Conservation (phyloP, 192 early-diverging fungal genomes). For the Obelidium mucronatum region DNA sequence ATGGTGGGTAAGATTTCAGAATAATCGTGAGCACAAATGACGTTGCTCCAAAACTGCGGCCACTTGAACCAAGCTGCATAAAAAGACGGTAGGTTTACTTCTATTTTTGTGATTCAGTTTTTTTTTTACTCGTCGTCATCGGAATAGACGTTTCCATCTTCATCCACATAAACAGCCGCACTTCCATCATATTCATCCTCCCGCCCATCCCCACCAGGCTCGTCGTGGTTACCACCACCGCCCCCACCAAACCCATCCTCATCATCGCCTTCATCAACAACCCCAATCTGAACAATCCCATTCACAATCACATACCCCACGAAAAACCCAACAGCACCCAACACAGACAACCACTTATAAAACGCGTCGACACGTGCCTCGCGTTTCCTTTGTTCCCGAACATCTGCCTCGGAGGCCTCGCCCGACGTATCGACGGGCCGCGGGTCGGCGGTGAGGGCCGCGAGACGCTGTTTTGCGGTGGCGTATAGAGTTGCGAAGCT, state of each 20-base stretch:
- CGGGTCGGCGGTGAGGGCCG: background rate
- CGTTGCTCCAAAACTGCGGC: too few species aligned
- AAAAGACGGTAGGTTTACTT: too few species aligned
- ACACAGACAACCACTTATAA: slow-evolving; percentile 34
- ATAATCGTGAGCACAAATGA: background rate
- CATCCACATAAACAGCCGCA: slow-evolving; percentile 13
- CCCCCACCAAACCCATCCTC: slow-evolving; percentile 44
- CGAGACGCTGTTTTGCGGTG: background rate
- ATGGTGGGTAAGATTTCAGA: too few species aligned
- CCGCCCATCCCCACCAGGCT: background rate
- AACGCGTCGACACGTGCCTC: slow-evolving; percentile 37
- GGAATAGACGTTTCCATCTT: slow-evolving; percentile 26
- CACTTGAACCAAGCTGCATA: too few species aligned
- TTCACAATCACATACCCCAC: slow-evolving; percentile 65
- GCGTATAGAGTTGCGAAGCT: slow-evolving; percentile 39
- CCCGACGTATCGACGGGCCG: slow-evolving; percentile 52
- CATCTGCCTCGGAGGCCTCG: slow-evolving; percentile 22
- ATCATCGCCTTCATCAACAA: slow-evolving; percentile 44
- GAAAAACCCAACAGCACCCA: slow-evolving; percentile 54
- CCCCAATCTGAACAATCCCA: slow-evolving; percentile 64
- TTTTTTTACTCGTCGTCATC: slow-evolving; percentile 1
- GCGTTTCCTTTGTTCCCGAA: slow-evolving; percentile 11
- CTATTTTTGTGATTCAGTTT: background rate
- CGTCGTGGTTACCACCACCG: background rate
- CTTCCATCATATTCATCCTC: slow-evolving; percentile 1